Conservation (phyloP, 768 basidiomycete species). For the Leccinum broughii region DNA sequence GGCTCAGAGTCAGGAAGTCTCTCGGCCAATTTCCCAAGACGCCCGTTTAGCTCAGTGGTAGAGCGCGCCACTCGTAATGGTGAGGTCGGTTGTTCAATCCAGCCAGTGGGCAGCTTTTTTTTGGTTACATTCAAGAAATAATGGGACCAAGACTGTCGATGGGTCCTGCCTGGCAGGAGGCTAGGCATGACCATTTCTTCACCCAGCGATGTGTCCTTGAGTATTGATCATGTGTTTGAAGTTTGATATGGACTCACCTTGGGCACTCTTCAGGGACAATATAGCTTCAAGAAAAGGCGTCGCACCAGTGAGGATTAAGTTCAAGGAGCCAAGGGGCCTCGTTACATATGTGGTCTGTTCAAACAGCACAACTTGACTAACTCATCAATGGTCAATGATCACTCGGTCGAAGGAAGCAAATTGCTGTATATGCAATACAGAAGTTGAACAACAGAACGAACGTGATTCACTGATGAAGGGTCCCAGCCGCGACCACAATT, state of each 20-base stretch:
- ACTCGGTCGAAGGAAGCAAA: neutral
- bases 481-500: neutral
- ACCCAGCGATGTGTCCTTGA: neutral
- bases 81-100: conserved; percentile 49
- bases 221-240: neutral
- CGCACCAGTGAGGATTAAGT: too few relatives aligned
- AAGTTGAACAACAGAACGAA: neutral
- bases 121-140: too few relatives aligned
- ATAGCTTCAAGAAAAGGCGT: neutral
- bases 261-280: too few relatives aligned
- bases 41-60: conserved; percentile 13
- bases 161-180: too few relatives aligned
- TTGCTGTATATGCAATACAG: neutral
- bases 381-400: neutral
- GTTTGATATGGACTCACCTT: neutral
- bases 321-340: too few relatives aligned
- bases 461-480: neutral
- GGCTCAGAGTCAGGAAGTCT: neutral
- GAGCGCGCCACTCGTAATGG: conserved; percentile 31
- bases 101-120: conserved; percentile 40
- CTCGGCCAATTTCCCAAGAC: neutral
- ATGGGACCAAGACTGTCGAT: too few relatives aligned
- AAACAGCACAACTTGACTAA: neutral
- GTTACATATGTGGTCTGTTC: neutral
- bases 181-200: neutral